Evolutionary conservation across 2,329 filamentous ascomycete species (phyloP).

Genomic region (Hypoxylon sp.): DNA sequence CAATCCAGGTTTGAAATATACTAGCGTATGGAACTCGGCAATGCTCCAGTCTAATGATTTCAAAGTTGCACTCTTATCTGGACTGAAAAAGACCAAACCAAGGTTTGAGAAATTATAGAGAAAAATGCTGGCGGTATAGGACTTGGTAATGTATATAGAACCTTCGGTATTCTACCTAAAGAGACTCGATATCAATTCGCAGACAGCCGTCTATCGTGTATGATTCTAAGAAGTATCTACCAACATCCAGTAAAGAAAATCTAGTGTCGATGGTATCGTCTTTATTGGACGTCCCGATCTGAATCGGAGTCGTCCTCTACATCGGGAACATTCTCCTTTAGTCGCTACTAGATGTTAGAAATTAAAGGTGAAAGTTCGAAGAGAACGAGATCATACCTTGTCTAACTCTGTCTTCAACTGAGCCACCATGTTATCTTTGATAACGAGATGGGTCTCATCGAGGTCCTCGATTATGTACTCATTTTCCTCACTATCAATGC

Average conservation of each 20-base stretch:
- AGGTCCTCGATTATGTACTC: slow-evolving; percentile 85
- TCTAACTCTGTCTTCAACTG: slow-evolving; percentile 78
- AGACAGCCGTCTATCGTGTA: slow-evolving; percentile 6
- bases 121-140: not conserved
- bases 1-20: slow-evolving; percentile 79
- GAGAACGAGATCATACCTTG: slow-evolving; percentile 64
- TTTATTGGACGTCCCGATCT: slow-evolving; percentile 57
- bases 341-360: slow-evolving; percentile 57
- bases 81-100: slow-evolving; percentile 82
- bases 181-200: slow-evolving; percentile 12
- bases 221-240: slow-evolving; percentile 5
- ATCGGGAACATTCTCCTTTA: slow-evolving; percentile 67
- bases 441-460: slow-evolving; percentile 81
- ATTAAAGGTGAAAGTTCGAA: slow-evolving; percentile 6
- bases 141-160: slow-evolving; percentile 5
- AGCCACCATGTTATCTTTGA: slow-evolving; percentile 80
- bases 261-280: not conserved
- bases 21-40: slow-evolving; percentile 87
- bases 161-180: not conserved
- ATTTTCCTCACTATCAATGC: slow-evolving; percentile 79
- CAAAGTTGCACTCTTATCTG: slow-evolving; percentile 79
- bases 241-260: not conserved
- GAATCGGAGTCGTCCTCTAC: slow-evolving; percentile 67
- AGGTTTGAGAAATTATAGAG: slow-evolving; percentile 85
- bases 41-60: slow-evolving; percentile 88